Base-by-base conservation (phyloP, 306 rosid genomes). In the Lagenaria siceraria region DNA sequence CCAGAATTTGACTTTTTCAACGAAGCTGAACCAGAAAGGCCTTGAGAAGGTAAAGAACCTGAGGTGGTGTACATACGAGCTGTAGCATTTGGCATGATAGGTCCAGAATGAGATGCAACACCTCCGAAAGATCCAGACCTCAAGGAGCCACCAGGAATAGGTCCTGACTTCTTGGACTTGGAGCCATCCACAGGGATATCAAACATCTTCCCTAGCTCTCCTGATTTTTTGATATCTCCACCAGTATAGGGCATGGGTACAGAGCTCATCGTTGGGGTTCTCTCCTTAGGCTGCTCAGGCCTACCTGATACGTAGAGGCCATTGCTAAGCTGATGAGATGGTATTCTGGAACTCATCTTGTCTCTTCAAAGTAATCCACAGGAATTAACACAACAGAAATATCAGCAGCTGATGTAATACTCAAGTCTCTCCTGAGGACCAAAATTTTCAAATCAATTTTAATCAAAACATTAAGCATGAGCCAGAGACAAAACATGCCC, bases 281-380 rank as follows among this genome's bases (percentile, higher is more conserved):
- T 90, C 90, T 95, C 98, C 84, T 95, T 95, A 10, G 97, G 98
- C 85, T 89, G 97, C 79, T 95, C 98, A 78, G 98, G 98, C 86
- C 98, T 90, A 78, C 98, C 98, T 36, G 98, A 95, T 79, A 95
- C 98, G 54, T 89, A 95, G 63, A 95, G 93, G 80, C 98, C 98
- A 86, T 90, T 95, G 88, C 98, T 95, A 78, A 95, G 98, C 85
- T 95, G 96, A 92, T 95, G 98, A 84, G 98, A 95, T 75, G 93
- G 96, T 89, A 95, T 89, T 85, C 97, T 87, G 10, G 98, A 95
- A 90, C 98, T 93, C 98, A 95, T 95, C 88, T 78, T 87, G 78
- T 85, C 54, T 84, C 68, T 64, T 63, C 75, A 80, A 83, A 76
- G 59, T 76, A 81, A 80, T 53, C 70, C 54, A 43, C 74, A 33